Evolutionary conservation across 495 filamentous ascomycete species (phyloP), one percentile per base, ranked within the genome.

Genomic region (Aspergillus indologenus): DNA sequence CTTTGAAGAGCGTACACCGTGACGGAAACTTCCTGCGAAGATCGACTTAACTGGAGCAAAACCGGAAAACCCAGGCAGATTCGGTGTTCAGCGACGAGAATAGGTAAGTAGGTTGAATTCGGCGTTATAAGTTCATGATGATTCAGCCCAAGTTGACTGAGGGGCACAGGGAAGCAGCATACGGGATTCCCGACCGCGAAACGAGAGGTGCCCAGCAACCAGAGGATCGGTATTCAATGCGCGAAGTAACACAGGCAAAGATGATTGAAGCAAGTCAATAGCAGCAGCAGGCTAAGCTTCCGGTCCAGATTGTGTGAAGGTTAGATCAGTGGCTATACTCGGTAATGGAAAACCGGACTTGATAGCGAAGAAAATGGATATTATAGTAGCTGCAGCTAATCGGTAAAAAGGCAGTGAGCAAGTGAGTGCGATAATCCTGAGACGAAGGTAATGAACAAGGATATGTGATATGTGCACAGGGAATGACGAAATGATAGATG

Each of bases 101-200:
- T 26, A 42, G 31, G 24, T n/a, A 24, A 40, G 15, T 9, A n/a
- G 23, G 24, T 31, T 31, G 56, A 26, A 9, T 40, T 45, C 51
- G 24, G 23, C n/a, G 31, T 47, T 52, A 56, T 50, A 52, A 49
- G 45, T 56, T 56, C 52, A 56, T 60, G 58, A 24, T 24, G 53
- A 14, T 5, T 23, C 8, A 31, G 48, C 48, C 48, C 23, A 49
- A 43, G n/a, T 11, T 22, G n/a, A 29, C 44, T 22, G 26, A 34
- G 26, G 52, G 51, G 53, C 15, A 17, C 26, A 47, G 52, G 26
- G 45, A 20, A 55, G 53, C 46, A 49, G 53, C 53, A 60, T 60
- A 51, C 31, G 48, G 48, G 48, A 24, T 12, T 31, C 23, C 48
- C 24, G 23, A 31, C 17, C 24, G 48, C 48, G 23, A 51, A 29